These are phyloP conservation scores for Nemania bipapillata DNA, from an alignment of 2,329 filamentous ascomycete genomes.

Conservation along the genomic window DNA sequence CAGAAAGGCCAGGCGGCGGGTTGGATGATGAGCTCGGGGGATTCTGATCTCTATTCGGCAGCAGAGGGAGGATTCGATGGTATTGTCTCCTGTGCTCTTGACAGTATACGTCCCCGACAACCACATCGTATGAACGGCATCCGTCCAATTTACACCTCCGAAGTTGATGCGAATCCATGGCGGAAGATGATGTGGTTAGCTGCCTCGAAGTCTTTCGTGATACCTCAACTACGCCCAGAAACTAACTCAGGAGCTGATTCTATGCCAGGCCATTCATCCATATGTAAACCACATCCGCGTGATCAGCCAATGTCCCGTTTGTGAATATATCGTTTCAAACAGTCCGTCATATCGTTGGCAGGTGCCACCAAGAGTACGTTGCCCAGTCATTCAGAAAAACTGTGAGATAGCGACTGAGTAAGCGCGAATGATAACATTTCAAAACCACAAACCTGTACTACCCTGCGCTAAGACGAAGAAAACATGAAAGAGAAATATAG, in stretches of 20 bases:
- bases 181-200: slow-evolving; percentile 10
- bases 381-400: slow-evolving; percentile 15
- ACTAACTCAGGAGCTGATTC: slow-evolving; percentile 18
- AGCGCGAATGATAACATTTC: slow-evolving; percentile 18
- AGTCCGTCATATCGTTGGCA: slow-evolving; percentile 45
- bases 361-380: slow-evolving; percentile 18
- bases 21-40: not conserved
- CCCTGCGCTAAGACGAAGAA: not conserved
- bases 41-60: slow-evolving; percentile 8
- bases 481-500: slow-evolving; percentile 4
- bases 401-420: slow-evolving; percentile 24
- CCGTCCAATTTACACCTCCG: slow-evolving; percentile 40
- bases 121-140: slow-evolving; percentile 36
- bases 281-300: slow-evolving; percentile 38
- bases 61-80: not conserved
- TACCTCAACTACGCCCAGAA: slow-evolving; percentile 13
- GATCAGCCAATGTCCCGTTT: slow-evolving; percentile 36
- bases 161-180: slow-evolving; percentile 39
- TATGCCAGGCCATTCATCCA: slow-evolving; percentile 33
- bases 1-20: not conserved
- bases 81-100: slow-evolving; percentile 23
- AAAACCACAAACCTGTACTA: not conserved
- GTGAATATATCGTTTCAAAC: slow-evolving; percentile 35
- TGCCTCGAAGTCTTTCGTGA: slow-evolving; percentile 2
- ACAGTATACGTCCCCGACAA: slow-evolving; percentile 35